Conservation (phyloP, 2,329 filamentous ascomycete species). For the Paecilomyces dactylethromorphus region DNA sequence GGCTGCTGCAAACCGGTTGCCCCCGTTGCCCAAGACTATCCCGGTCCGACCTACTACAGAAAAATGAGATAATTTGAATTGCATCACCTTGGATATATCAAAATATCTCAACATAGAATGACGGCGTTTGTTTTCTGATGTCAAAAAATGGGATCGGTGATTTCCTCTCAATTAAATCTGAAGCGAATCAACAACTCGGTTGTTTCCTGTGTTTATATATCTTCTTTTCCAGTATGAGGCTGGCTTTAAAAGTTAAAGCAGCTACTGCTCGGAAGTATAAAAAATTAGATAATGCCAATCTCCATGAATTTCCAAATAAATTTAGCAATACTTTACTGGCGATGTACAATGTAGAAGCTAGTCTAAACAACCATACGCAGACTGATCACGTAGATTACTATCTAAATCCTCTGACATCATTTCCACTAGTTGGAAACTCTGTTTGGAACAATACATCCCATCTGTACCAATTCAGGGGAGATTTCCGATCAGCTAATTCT, state of each 20-base stretch:
- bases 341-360: background rate
- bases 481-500: background rate
- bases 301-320: background rate
- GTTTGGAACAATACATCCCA: background rate
- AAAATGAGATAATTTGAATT: background rate
- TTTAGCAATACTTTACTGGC: background rate
- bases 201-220: background rate
- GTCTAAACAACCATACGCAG: background rate
- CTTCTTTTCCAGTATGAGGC: background rate
- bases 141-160: background rate
- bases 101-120: background rate
- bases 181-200: background rate
- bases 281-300: background rate
- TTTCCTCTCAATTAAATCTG: background rate
- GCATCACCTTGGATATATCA: background rate
- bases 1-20: conserved; percentile 41
- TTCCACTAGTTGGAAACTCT: background rate
- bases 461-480: background rate
- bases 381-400: background rate
- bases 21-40: conserved; percentile 31
- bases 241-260: background rate
- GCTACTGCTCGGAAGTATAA: background rate
- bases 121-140: background rate
- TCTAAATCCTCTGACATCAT: background rate
- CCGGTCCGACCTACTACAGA: conserved; percentile 17